Conservation (phyloP, 2,329 filamentous ascomycete genomes). For the Epichloe bromicola region DNA sequence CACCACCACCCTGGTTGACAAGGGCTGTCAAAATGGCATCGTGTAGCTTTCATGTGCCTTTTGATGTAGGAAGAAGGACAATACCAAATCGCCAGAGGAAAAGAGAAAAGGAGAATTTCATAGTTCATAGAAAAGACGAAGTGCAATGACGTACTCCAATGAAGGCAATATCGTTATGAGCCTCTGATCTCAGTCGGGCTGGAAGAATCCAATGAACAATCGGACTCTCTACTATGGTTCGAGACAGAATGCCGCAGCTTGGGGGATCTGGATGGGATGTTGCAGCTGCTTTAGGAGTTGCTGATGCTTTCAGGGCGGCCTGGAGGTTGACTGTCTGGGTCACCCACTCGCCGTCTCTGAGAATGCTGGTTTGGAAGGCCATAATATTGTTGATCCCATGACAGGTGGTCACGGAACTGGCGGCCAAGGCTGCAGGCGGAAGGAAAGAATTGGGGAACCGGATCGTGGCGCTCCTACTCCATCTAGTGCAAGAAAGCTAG, state of each 20-base stretch:
- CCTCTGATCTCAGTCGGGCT: slow-evolving; percentile 57
- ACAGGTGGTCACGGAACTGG: background rate
- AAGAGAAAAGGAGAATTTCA: background rate
- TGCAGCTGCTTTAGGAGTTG: slow-evolving; percentile 17
- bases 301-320: slow-evolving; percentile 27
- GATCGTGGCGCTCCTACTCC: background rate
- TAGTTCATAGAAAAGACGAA: background rate
- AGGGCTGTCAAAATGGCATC: background rate
- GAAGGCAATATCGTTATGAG: slow-evolving; percentile 72
- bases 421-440: background rate
- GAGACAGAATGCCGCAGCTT: slow-evolving; percentile 59
- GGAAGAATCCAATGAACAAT: slow-evolving; percentile 65
- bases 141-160: slow-evolving; percentile 49
- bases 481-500: background rate
- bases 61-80: background rate
- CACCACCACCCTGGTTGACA: background rate
- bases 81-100: background rate
- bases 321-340: slow-evolving; percentile 36
- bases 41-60: background rate
- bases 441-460: background rate
- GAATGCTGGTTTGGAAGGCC: slow-evolving; percentile 41
- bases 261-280: slow-evolving; percentile 31
- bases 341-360: slow-evolving; percentile 43
- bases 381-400: slow-evolving; percentile 20
- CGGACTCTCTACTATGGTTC: slow-evolving; percentile 65